Percentiles rank a stretch among this genome's conserved stretches.
Conservation (phyloP, 164 flowering plant species). For the Paratinospora sagittata region DNA sequence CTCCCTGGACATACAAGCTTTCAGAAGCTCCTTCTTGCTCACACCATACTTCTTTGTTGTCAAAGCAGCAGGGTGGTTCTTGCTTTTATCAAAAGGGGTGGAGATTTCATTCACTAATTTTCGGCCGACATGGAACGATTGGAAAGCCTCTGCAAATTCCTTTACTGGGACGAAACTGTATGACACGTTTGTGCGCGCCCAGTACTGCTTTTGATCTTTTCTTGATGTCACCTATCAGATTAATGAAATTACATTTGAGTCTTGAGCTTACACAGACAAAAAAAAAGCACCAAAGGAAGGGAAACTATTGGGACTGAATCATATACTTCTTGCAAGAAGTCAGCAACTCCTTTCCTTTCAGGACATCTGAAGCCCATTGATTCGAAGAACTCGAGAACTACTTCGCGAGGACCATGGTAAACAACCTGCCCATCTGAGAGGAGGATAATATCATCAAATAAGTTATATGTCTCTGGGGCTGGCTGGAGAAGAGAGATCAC, state of each 20-base stretch:
- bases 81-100: conserved; percentile 40
- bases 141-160: conserved; percentile 54
- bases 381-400: conserved; percentile 9
- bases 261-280: background rate
- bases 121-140: conserved; percentile 44
- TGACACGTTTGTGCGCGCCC: conserved; percentile 39
- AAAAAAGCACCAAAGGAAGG: background rate
- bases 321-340: conserved; percentile 21
- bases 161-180: conserved; percentile 36
- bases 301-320: background rate
- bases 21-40: conserved; percentile 35
- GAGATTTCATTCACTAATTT: conserved; percentile 38
- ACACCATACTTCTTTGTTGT: conserved; percentile 42
- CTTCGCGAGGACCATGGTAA: conserved; percentile 36
- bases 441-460: conserved; percentile 74
- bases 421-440: conserved; percentile 65
- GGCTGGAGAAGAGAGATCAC: conserved; percentile 81
- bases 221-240: conserved; percentile 51
- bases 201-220: conserved; percentile 62
- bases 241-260: background rate
- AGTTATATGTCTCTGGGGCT: conserved; percentile 73
- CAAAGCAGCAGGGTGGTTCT: conserved; percentile 54
- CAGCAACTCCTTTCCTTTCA: conserved; percentile 13
- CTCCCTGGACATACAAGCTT: conserved; percentile 42
- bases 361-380: conserved; percentile 14